Percentiles rank a stretch among this genome's conserved stretches.
Conservation (phyloP, 805 yeast genomes). For the Helenozyma rhizophorensis region DNA sequence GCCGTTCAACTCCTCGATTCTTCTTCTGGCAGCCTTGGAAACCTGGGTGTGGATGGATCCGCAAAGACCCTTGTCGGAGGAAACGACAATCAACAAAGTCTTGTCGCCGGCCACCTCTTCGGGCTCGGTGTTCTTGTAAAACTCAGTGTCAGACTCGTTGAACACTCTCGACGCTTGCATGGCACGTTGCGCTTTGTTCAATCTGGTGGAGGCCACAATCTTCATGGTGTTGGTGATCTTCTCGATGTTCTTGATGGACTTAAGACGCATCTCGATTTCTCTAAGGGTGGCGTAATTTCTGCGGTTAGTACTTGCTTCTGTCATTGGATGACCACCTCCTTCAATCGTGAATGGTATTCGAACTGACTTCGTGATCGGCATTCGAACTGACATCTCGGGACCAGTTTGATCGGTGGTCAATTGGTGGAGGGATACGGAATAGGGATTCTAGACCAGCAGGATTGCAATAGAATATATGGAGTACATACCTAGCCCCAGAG, state of each 20-base stretch:
- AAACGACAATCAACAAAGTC: slow-evolving; percentile 75
- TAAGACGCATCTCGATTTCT: slow-evolving; percentile 96
- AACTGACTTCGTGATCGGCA: too few species aligned
- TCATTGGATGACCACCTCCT: too few species aligned
- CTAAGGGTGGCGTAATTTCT: slow-evolving; percentile 97
- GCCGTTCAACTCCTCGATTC: slow-evolving; percentile 56
- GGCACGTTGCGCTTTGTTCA: slow-evolving; percentile 92
- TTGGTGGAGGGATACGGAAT: too few species aligned
- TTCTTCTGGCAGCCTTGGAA: slow-evolving; percentile 79
- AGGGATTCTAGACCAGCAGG: too few species aligned
- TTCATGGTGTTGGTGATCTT: slow-evolving; percentile 99
- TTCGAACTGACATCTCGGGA: too few species aligned
- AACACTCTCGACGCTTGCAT: slow-evolving; percentile 84
- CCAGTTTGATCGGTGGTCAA: too few species aligned
- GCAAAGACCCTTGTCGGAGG: slow-evolving; percentile 95
- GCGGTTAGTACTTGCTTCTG: slow-evolving; percentile 25
- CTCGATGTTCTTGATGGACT: slow-evolving; percentile 97
- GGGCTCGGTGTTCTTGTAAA: slow-evolving; percentile 80
- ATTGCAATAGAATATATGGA: not conserved
- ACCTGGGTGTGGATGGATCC: slow-evolving; percentile 97
- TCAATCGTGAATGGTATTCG: too few species aligned
- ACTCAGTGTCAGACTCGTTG: slow-evolving; percentile 73
- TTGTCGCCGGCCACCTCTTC: slow-evolving; percentile 52
- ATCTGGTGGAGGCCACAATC: slow-evolving; percentile 97
- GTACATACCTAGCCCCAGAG: slow-evolving; percentile 50